Evolutionary conservation across 116 monocot genomes (phyloP).

Genomic region (Iris pallida): DNA sequence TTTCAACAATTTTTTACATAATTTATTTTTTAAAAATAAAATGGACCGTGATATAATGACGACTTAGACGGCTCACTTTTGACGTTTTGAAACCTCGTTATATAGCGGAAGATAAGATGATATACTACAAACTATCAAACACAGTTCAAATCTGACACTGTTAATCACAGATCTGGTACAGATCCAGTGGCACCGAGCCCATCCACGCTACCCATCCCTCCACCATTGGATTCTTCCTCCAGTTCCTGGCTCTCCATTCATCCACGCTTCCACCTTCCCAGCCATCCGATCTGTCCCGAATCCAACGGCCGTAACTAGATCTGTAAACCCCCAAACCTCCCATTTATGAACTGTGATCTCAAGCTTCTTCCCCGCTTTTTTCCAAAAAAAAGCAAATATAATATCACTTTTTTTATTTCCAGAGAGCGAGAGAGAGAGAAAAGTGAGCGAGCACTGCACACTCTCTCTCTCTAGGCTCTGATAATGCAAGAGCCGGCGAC

Average conservation of each 20-base stretch:
- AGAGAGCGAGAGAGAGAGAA: background rate
- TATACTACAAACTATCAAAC: too few species aligned
- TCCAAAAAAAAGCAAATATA: background rate
- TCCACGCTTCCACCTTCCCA: conserved; percentile 19
- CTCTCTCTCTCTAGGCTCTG: conserved; percentile 7
- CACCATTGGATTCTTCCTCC: conserved; percentile 37
- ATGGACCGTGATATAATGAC: too few species aligned
- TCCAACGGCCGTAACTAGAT: conserved; percentile 27
- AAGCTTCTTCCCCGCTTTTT: conserved; percentile 1
- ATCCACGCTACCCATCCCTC: conserved; percentile 30
- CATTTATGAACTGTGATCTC: background rate
- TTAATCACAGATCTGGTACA: conserved; percentile 1
- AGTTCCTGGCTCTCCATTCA: conserved; percentile 17
- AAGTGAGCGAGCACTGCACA: background rate
- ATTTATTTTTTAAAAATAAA: too few species aligned
- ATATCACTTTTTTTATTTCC: background rate
- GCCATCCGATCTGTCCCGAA: conserved; percentile 28
- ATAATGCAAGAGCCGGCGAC: conserved; percentile 61
- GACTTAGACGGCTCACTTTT: too few species aligned
- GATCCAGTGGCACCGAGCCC: conserved; percentile 3
- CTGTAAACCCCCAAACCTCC: conserved; percentile 24
- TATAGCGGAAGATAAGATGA: too few species aligned
- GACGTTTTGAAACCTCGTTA: too few species aligned
- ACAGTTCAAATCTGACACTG: background rate
- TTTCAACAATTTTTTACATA: too few species aligned